Evolutionary conservation across 1,284 basidiomycete genomes (phyloP).

Genomic region (Cryptococcus maquisensis): DNA sequence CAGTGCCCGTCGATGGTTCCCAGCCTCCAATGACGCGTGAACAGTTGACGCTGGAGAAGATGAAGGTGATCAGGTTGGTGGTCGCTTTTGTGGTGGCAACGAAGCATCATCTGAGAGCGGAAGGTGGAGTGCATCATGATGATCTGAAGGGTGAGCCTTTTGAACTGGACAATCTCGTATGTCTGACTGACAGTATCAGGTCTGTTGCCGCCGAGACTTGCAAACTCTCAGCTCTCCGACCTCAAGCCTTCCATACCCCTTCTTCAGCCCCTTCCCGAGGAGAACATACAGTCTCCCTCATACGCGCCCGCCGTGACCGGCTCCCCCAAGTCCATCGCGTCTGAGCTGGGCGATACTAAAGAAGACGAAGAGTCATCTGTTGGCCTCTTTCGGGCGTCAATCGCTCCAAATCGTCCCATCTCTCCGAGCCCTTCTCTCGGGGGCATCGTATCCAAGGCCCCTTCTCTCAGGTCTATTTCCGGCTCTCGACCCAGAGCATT

Average conservation of each 20-base stretch:
- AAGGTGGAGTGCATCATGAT: slow-evolving; percentile 43
- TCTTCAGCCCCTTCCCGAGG: not conserved
- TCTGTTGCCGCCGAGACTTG: slow-evolving; percentile 31
- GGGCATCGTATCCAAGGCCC: not conserved
- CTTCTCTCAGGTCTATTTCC: not conserved
- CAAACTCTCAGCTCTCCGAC: slow-evolving; percentile 17
- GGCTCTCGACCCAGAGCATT: not conserved
- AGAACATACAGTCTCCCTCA: not conserved
- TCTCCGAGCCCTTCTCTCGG: slow-evolving; percentile 4
- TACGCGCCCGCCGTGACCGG: slow-evolving; percentile 1
- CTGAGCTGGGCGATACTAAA: not conserved
- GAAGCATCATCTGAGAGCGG: slow-evolving; percentile 44
- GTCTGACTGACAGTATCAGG: slow-evolving; percentile 12
- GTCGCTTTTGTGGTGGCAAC: slow-evolving; percentile 48
- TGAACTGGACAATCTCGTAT: not conserved
- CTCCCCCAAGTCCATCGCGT: not conserved
- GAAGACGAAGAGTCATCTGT: slow-evolving; percentile 14
- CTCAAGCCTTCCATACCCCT: slow-evolving; percentile 7
- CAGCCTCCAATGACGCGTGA: slow-evolving; percentile 54
- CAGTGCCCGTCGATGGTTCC: slow-evolving; percentile 13
- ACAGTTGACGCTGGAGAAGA: slow-evolving; percentile 66
- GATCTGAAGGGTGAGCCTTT: slow-evolving; percentile 36
- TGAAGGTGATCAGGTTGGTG: slow-evolving; percentile 63
- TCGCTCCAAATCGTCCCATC: not conserved
- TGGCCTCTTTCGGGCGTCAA: not conserved